phyloP scores from a whole-genome alignment of 2,329 filamentous ascomycete species.

The Tolypocladium album region DNA sequence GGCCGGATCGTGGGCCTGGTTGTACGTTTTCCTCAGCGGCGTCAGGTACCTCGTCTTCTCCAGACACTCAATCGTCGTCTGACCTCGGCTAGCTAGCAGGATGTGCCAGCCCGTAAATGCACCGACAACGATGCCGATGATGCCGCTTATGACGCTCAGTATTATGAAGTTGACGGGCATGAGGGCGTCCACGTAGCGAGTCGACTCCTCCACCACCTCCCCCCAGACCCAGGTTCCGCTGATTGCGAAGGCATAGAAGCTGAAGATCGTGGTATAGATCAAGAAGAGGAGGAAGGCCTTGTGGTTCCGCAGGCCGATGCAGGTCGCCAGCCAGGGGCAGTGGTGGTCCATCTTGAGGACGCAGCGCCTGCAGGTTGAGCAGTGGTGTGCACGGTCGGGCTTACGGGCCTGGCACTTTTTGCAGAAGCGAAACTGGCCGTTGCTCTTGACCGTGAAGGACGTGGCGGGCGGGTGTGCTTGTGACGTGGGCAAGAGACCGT shows the following conservation, averaged over 20 bases:
- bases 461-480: slow-evolving; percentile 49
- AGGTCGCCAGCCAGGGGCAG: slow-evolving; percentile 95
- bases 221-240: slow-evolving; percentile 74
- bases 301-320: slow-evolving; percentile 88
- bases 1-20: slow-evolving; percentile 45
- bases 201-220: slow-evolving; percentile 63
- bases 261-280: slow-evolving; percentile 79
- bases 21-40: slow-evolving; percentile 61
- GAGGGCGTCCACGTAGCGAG: slow-evolving; percentile 61
- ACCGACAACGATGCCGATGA: slow-evolving; percentile 80
- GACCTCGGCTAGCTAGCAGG: slow-evolving; percentile 62
- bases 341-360: slow-evolving; percentile 99
- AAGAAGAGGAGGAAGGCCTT: slow-evolving; percentile 92
- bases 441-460: slow-evolving; percentile 85
- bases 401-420: slow-evolving; percentile 96
- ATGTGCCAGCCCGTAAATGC: slow-evolving; percentile 93
- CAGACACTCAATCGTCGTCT: slow-evolving; percentile 92
- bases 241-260: slow-evolving; percentile 69
- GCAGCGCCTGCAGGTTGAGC: slow-evolving; percentile 86
- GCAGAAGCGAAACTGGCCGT: slow-evolving; percentile 79
- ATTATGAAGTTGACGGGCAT: slow-evolving; percentile 88
- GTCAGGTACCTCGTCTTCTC: slow-evolving; percentile 93
- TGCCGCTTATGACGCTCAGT: slow-evolving; percentile 74
- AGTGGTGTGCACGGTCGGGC: slow-evolving; percentile 93
- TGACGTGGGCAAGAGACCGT: slow-evolving; percentile 61